Conservation (phyloP, 2,329 filamentous ascomycete species). For the Talaromyces sp. region DNA sequence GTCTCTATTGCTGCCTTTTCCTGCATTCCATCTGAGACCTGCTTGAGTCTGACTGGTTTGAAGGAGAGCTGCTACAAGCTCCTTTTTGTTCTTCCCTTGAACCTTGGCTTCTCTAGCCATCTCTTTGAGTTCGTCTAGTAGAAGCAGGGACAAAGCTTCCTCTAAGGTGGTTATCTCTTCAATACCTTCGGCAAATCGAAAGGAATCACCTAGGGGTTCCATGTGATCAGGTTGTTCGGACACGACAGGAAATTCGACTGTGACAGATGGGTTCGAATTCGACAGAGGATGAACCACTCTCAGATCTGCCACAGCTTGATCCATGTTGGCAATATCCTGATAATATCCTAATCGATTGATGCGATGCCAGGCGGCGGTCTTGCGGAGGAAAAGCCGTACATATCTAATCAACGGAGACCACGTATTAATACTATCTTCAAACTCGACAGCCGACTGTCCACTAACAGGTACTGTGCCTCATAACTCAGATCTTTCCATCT, state of each 20-base stretch:
- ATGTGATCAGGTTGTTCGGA: constrained; percentile 42
- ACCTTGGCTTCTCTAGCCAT: constrained; percentile 83
- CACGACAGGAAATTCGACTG: constrained; percentile 43
- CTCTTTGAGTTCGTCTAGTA: constrained; percentile 79
- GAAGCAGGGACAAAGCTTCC: constrained; percentile 74
- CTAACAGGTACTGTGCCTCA: constrained; percentile 84
- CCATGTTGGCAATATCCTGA: constrained; percentile 72
- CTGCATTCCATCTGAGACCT: constrained; percentile 60
- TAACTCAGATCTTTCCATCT: constrained; percentile 71
- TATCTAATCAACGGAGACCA: constrained; percentile 53
- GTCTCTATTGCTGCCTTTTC: constrained; percentile 57
- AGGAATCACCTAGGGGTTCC: constrained; percentile 50
- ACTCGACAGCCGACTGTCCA: constrained; percentile 11
- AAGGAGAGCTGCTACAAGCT: constrained; percentile 69
- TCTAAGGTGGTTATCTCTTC: constrained; percentile 72
- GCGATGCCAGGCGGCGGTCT: constrained; percentile 87
- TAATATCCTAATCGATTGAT: constrained; percentile 72
- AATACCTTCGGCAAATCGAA: constrained; percentile 76
- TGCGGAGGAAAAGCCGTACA: constrained; percentile 86
- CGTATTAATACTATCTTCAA: constrained; percentile 6
- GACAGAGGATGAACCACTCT: constrained; percentile 58
- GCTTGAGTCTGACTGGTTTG: constrained; percentile 68
- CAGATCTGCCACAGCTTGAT: constrained; percentile 59
- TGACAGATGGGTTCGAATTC: constrained; percentile 24
- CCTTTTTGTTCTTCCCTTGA: constrained; percentile 80